phyloP scores from a whole-genome alignment of 148 eudicot genomes.

The Mesembryanthemum crystallinum region DNA sequence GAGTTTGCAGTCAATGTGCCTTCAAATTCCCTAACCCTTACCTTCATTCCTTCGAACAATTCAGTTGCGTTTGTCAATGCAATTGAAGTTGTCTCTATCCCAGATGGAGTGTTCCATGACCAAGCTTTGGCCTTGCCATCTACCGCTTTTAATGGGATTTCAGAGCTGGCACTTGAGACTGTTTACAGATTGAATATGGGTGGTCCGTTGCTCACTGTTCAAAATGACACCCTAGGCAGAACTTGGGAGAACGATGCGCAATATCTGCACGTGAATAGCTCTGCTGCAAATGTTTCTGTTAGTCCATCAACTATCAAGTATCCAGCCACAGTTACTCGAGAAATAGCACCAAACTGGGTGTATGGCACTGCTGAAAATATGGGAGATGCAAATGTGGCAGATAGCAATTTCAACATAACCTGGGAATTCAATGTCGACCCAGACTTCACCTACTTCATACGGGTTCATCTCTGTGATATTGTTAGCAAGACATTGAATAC shows the following conservation, averaged over 20 bases:
- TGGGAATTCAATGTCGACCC: constrained; percentile 87
- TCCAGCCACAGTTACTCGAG: constrained; percentile 41
- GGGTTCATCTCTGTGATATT: constrained; percentile 87
- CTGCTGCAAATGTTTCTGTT: constrained; percentile 66
- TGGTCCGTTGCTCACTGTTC: constrained; percentile 75
- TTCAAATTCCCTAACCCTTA: constrained; percentile 48
- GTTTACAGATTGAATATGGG: constrained; percentile 90
- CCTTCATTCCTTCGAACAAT: constrained; percentile 75
- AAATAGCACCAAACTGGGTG: constrained; percentile 80
- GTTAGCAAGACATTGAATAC: constrained; percentile 59
- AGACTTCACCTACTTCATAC: constrained; percentile 59
- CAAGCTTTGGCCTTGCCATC: constrained; percentile 58
- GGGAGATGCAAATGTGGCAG: constrained; percentile 75
- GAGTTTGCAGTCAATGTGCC: constrained; percentile 85
- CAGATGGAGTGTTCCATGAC: constrained; percentile 58
- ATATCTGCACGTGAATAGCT: constrained; percentile 83
- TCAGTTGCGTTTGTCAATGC: constrained; percentile 91
- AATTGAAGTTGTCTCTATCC: constrained; percentile 87
- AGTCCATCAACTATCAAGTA: constrained; percentile 60
- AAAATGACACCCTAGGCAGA: constrained; percentile 90
- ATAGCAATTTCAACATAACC: constrained; percentile 76
- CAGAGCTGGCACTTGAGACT: constrained; percentile 62
- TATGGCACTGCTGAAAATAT: constrained; percentile 82
- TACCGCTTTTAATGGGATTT: constrained; percentile 54
- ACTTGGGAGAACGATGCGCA: constrained; percentile 78